phyloP scores from a whole-genome alignment of 2,329 filamentous ascomycete species.

The Leptographium wingfieldii region DNA sequence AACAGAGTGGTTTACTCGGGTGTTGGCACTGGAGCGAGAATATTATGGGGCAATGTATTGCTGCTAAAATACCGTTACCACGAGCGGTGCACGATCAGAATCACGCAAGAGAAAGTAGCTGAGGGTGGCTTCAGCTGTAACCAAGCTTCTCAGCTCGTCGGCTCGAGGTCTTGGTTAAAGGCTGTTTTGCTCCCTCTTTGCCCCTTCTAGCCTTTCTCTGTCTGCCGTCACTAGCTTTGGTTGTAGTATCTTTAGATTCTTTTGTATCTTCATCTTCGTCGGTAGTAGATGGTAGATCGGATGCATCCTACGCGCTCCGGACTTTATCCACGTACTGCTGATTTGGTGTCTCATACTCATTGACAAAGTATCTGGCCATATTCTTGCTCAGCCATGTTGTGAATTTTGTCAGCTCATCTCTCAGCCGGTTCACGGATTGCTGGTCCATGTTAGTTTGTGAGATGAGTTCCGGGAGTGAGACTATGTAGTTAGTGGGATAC shows the following conservation, averaged over 20 bases:
- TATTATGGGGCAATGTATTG: not conserved
- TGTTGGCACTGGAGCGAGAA: not conserved
- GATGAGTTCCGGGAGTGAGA: slow-evolving; percentile 81
- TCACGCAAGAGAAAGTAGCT: not conserved
- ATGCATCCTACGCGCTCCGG: slow-evolving; percentile 24
- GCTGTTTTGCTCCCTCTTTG: not conserved
- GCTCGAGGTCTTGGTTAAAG: not conserved
- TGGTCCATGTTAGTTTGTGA: slow-evolving; percentile 97
- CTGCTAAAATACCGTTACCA: not conserved
- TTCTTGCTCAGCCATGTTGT: slow-evolving; percentile 74
- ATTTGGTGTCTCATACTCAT: slow-evolving; percentile 60
- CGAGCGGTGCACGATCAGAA: not conserved
- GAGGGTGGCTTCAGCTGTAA: not conserved
- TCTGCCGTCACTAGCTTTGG: not conserved
- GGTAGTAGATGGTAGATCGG: not conserved
- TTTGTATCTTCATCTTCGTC: not conserved
- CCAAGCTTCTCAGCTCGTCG: not conserved
- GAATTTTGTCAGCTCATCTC: slow-evolving; percentile 80
- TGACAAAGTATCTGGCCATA: slow-evolving; percentile 63
- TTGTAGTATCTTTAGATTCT: not conserved
- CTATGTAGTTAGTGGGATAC: slow-evolving; percentile 29
- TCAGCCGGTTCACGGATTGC: slow-evolving; percentile 75
- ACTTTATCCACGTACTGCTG: slow-evolving; percentile 62
- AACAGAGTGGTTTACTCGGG: not conserved
- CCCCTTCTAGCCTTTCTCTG: not conserved